Base-by-base conservation (phyloP, 2,329 filamentous ascomycete species). In the Endocalyx cinctus region DNA sequence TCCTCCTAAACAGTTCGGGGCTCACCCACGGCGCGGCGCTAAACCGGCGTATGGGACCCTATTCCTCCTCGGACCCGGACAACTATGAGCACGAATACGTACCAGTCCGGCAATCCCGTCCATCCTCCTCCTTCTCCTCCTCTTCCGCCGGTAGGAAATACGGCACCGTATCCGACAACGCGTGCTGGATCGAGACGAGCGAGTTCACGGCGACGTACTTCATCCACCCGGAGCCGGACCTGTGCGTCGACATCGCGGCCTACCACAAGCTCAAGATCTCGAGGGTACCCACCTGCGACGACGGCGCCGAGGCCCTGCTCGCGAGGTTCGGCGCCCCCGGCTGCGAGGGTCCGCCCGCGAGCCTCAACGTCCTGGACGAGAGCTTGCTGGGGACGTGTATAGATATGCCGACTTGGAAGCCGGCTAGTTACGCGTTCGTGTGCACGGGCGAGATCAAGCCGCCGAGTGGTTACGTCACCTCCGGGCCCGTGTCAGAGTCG, bases 381-480 rank as follows among this genome's bases (percentile, higher is more conserved):
- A 22, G 27, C 11, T n/a, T 35, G 27, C 13, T 35, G 6, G 11
- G 14, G 13, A 30, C 27, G 4, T 35, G 33, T 18, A 20, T 35
- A 17, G 17, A 14, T 10, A 35, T 35, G 33, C 33, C 33, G 11
- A 25, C 33, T 15, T 10, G n/a, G 5, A 28, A 10, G 15, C 27
- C 19, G 2, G 27, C 27, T 12, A 35, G 33, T 17, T 35, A 35
- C 13, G 33, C 27, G 4, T 35, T 35, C 27, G 30, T 27, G 33
- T 35, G 33, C 33, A 15, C 27, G n/a, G 33, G 33, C 12, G 22
- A 22, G 18, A 20, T 25, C 13, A 16, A 30, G 28, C 12, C 67
- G 44, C 8, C 49, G 10, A n/a, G n/a, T n/a, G n/a, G n/a, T n/a
- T 10, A 13, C 13, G 17, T 11, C n/a, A 16, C 14, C 26, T 7